Evolutionary conservation across 2,329 filamentous ascomycete species (phyloP).

Genomic region (Aschersonia sp.): DNA sequence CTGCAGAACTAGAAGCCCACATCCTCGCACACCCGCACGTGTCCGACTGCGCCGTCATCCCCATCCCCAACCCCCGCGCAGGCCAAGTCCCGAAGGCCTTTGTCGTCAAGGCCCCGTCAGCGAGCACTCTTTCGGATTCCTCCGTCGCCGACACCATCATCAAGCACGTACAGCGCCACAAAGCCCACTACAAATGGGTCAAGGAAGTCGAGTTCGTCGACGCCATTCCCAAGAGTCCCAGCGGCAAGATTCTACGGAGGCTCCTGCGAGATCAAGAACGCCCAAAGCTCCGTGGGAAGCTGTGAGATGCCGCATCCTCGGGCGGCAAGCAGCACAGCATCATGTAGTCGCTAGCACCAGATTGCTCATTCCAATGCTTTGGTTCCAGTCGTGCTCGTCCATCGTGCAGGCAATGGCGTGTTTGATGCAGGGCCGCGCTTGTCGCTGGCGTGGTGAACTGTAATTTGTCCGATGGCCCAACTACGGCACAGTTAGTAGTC

Average conservation of each 20-base stretch:
- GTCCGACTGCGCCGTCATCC: conserved; percentile 62
- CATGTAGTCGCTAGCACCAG: not conserved
- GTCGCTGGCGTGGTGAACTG: too few species aligned
- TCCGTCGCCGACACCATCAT: conserved; percentile 36
- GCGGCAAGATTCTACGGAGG: conserved; percentile 58
- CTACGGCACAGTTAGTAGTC: too few species aligned
- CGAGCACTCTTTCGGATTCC: conserved; percentile 32
- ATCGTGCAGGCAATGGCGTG: too few species aligned
- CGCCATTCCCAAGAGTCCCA: conserved; percentile 57
- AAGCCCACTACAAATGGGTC: conserved; percentile 56
- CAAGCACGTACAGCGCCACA: conserved; percentile 49
- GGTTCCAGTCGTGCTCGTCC: too few species aligned
- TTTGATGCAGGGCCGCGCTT: too few species aligned
- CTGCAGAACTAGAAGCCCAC: conserved; percentile 65
- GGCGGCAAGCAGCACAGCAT: not conserved
- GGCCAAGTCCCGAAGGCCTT: conserved; percentile 52
- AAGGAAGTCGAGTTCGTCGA: conserved; percentile 50
- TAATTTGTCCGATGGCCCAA: too few species aligned
- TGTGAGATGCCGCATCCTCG: conserved; percentile 38
- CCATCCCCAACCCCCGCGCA: conserved; percentile 43
- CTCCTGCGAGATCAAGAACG: conserved; percentile 49
- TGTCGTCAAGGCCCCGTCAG: conserved; percentile 31
- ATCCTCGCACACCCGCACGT: conserved; percentile 57
- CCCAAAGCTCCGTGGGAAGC: conserved; percentile 37
- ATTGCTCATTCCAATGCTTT: too few species aligned